A percentile compares a stretch with the other conserved stretches of the same genome.
phyloP scores from a whole-genome alignment of 1,284 basidiomycete genomes.

The Sutorius eximius region DNA sequence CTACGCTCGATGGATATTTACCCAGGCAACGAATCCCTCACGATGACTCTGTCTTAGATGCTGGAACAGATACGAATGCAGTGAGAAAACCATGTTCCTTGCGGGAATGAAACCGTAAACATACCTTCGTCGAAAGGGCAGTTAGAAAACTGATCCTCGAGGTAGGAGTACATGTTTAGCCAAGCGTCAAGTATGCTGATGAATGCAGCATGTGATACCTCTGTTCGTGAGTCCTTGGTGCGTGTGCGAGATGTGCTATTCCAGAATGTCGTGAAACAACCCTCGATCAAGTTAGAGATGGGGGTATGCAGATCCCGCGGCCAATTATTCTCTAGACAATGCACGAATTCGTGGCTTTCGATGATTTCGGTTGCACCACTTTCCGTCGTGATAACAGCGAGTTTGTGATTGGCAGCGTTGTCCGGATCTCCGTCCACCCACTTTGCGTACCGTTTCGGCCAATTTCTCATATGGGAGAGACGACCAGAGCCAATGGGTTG shows the following conservation, averaged over 20 bases:
- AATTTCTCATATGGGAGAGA: background rate
- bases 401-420: background rate
- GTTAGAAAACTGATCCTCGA: background rate
- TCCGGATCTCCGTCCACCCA: background rate
- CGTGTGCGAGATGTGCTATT: background rate
- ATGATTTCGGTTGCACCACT: background rate
- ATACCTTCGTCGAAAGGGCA: background rate
- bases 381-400: background rate
- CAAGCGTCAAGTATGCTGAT: background rate
- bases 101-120: background rate
- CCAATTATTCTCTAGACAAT: background rate
- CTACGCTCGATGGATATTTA: too few relatives aligned
- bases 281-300: background rate
- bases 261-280: background rate
- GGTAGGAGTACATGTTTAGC: background rate
- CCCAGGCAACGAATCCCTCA: too few relatives aligned
- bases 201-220: too few relatives aligned
- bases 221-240: too few relatives aligned
- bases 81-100: too few relatives aligned
- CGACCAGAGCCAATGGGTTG: background rate
- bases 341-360: background rate
- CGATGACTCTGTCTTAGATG: too few relatives aligned
- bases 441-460: too few relatives aligned
- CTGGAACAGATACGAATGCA: too few relatives aligned
- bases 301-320: background rate